Evolutionary conservation across 179 eudicot species (phyloP).

Genomic region (Beta macrorhiza): DNA sequence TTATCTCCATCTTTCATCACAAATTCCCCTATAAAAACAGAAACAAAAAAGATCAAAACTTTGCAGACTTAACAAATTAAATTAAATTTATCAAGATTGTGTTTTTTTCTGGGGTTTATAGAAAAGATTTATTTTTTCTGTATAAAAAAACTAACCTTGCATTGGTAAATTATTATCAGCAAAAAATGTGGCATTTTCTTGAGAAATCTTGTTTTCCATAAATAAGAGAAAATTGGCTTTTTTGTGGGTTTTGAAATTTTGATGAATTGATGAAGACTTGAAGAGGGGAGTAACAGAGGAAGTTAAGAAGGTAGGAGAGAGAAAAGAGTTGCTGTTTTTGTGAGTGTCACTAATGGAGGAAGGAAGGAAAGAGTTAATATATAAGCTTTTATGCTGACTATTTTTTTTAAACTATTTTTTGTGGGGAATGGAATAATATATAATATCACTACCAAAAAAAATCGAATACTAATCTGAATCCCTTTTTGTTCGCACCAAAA

Average conservation of each 20-base stretch:
- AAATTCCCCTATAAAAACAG: conserved; percentile 10
- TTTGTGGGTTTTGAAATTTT: background rate
- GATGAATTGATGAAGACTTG: background rate
- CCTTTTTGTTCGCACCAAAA: background rate
- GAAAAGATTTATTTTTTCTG: too few relatives aligned
- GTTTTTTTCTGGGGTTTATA: background rate
- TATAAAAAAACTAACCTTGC: conserved; percentile 15
- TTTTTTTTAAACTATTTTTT: background rate
- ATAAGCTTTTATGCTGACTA: too few relatives aligned
- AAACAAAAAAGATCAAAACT: background rate
- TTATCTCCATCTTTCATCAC: background rate
- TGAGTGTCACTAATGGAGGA: background rate
- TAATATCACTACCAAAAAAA: too few relatives aligned
- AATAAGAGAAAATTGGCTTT: background rate
- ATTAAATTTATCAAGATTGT: background rate
- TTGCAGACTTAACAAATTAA: background rate
- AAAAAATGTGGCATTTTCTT: background rate
- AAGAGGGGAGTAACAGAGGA: background rate
- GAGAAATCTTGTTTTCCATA: conserved; percentile 7
- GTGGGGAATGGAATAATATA: background rate
- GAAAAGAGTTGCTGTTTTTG: background rate
- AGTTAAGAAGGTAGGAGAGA: background rate
- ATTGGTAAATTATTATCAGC: conserved; percentile 3
- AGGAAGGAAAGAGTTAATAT: background rate
- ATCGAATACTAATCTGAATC: too few relatives aligned